phyloP scores from a whole-genome alignment of 129 eudicot genomes.

The Chrysanthemum lavandulifolium region DNA sequence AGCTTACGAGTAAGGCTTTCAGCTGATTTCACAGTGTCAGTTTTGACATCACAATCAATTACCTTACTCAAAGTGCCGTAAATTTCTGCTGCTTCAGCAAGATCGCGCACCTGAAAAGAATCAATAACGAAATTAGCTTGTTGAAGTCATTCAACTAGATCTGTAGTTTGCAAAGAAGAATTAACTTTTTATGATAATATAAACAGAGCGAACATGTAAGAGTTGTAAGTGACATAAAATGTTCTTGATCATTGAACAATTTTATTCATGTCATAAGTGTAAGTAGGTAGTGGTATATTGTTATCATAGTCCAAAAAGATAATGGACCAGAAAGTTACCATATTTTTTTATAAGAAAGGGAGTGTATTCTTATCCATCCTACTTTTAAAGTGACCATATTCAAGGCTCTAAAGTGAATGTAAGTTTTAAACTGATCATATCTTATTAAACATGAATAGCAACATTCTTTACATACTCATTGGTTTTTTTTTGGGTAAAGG shows the following conservation, averaged over 20 bases:
- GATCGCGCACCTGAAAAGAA: conserved; percentile 63
- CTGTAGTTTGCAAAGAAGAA: neutral
- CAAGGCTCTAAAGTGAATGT: no score
- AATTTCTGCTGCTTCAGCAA: conserved; percentile 56
- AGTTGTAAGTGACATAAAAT: neutral
- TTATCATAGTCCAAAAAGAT: no score
- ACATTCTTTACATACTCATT: no score
- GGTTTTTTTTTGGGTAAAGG: no score
- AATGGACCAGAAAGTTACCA: no score
- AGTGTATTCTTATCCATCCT: no score
- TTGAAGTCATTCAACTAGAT: neutral
- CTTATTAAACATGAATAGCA: no score
- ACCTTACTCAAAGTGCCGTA: conserved; percentile 59
- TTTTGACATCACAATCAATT: conserved; percentile 64
- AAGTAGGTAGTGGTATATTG: neutral
- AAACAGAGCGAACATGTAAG: neutral
- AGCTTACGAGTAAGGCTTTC: conserved; percentile 93
- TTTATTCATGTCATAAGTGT: neutral
- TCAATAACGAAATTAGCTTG: neutral
- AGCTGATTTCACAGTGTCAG: conserved; percentile 62
- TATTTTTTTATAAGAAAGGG: no score
- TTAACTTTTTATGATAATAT: no score
- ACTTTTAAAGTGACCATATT: no score
- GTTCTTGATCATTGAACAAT: neutral
- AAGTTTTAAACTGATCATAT: no score